Evolutionary conservation across 1,284 basidiomycete genomes (phyloP), one percentile per base, ranked within the genome.

Genomic region (Ustilago hordei): DNA sequence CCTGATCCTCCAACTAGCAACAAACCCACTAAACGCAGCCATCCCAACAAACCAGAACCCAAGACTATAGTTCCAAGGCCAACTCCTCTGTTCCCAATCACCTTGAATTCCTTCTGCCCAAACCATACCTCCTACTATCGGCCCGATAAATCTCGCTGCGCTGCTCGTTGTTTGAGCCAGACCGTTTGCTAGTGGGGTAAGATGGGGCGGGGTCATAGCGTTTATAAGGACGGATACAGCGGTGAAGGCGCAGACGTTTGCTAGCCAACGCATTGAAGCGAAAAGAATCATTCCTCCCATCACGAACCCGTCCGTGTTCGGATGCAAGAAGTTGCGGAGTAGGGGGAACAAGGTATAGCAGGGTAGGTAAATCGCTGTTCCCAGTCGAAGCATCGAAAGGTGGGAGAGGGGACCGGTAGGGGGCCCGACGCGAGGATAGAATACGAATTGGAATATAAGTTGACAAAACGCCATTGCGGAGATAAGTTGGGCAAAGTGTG

Each of bases 371-470:
- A 71, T 72, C 58, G 69, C 62, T 15, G 67, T 71, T 15, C 85
- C 85, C 39, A 82, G 54, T 15, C 84, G 72, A 31, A 86, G 58
- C 83, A 86, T 85, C 13, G 83, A 75, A 34, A 86, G 67, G 57
- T 86, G 85, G 39, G 82, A 80, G 3, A 84, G 63, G 43, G 69
- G 72, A 34, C 85, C 85, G 17, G 81, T 76, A 7, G 69, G 72
- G 41, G 74, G 64, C 43, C 68, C 79, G 17, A 90, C 91, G 84
- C 86, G 93, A 90, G 93, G 93, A 88, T 95, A 95, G 38, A 83
- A 71, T 34, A 76, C 66, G 67, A 84, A 84, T 45, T 84, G 82
- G 60, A 83, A 84, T 9, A 79, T 60, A 6, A 84, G 43, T 66
- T 84, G 81, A 55, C 77, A 82, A 35, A 83, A 76, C 19, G 78